Percentiles rank a stretch among this genome's conserved stretches.
Conservation (phyloP, 352 stramenopile species). For the Globisporangium paddicum region DNA sequence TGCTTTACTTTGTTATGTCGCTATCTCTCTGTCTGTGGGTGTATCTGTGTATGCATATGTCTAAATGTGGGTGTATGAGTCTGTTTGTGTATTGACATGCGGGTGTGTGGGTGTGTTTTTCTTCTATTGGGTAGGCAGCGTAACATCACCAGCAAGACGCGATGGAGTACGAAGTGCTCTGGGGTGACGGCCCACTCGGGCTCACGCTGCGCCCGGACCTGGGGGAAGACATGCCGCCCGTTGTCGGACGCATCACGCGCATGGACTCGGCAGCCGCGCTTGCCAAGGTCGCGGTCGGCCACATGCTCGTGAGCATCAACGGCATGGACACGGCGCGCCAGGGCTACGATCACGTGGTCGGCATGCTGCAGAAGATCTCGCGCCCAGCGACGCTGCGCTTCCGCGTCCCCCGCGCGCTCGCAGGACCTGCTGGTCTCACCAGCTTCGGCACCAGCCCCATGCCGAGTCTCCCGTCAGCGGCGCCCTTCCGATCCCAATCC, state of each 20-base stretch:
- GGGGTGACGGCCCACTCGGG: constrained; percentile 75
- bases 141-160: neutral
- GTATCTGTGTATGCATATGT: too few relatives aligned
- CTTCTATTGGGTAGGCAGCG: neutral
- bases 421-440: neutral
- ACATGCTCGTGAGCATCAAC: constrained; percentile 90
- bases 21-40: neutral
- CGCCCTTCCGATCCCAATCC: constrained; percentile 20
- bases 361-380: constrained; percentile 80
- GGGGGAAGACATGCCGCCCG: constrained; percentile 83
- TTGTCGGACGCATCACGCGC: constrained; percentile 86
- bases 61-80: too few relatives aligned
- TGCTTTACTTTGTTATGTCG: too few relatives aligned
- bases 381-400: constrained; percentile 79
- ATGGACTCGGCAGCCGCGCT: constrained; percentile 75
- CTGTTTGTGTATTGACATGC: neutral
- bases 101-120: too few relatives aligned
- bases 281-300: constrained; percentile 73
- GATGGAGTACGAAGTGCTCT: constrained; percentile 88
- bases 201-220: constrained; percentile 81
- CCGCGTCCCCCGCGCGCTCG: constrained; percentile 59
- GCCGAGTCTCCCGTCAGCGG: constrained; percentile 25
- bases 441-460: constrained; percentile 3
- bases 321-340: constrained; percentile 81
- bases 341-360: constrained; percentile 79